A percentile compares a stretch with the other conserved stretches of the same genome.
phyloP scores from a whole-genome alignment of 345 rosid species.

The Arabis alpina region DNA sequence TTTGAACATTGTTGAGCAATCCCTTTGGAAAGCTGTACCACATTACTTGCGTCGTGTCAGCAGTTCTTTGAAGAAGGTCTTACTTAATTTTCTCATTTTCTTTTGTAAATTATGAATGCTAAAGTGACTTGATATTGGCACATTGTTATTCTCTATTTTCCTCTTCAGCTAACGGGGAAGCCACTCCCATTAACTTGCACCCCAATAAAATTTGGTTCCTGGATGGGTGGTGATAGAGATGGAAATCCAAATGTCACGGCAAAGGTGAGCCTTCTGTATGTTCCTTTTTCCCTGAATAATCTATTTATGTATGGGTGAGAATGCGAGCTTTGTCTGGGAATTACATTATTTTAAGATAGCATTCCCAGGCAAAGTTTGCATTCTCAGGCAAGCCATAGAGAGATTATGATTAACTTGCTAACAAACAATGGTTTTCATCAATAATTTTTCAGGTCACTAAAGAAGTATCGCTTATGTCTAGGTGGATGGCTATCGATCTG shows the following conservation, averaged over 20 bases:
- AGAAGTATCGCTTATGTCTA: conserved; percentile 84
- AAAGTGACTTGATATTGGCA: conserved; percentile 16
- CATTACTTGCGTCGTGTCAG: conserved; percentile 91
- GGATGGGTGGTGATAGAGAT: conserved; percentile 99
- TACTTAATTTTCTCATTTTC: conserved; percentile 7
- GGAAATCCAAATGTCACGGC: conserved; percentile 94
- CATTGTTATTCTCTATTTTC: conserved; percentile 14
- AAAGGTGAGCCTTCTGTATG: conserved; percentile 54
- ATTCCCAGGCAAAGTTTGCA: no score
- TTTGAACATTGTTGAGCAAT: conserved; percentile 90
- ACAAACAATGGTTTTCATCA: not conserved
- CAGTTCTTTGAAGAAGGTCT: conserved; percentile 85
- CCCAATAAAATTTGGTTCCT: conserved; percentile 87
- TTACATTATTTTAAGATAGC: not conserved
- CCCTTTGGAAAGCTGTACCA: conserved; percentile 93
- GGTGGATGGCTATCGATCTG: conserved; percentile 94
- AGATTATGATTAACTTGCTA: conserved; percentile 12
- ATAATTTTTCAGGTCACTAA: conserved; percentile 70
- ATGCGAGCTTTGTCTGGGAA: conserved; percentile 10
- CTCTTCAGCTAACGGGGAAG: conserved; percentile 68
- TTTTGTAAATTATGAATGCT: not conserved
- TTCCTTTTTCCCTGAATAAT: not conserved
- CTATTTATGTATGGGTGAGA: not conserved
- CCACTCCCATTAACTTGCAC: conserved; percentile 88
- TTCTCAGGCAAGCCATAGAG: not conserved